A percentile compares a stretch with the other conserved stretches of the same genome.
Conservation (phyloP, 768 basidiomycete species). For the Tephrocybe rancida region DNA sequence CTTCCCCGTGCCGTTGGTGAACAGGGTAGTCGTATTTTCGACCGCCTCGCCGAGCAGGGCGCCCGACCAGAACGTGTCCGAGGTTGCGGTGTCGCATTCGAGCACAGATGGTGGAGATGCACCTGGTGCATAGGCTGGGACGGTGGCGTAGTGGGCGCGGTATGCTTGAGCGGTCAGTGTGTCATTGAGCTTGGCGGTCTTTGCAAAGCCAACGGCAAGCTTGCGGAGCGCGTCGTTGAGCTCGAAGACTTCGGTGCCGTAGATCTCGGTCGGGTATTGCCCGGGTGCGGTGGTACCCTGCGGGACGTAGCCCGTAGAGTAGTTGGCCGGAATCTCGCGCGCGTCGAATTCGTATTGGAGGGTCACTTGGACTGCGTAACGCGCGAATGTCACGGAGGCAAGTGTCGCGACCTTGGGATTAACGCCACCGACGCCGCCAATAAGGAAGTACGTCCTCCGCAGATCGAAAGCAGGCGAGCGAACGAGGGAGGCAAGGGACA, state of each 20-base stretch:
- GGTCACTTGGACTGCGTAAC: conserved; percentile 9
- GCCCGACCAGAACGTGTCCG: conserved; percentile 12
- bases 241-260: conserved; percentile 16
- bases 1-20: conserved; percentile 12
- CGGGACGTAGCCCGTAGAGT: conserved; percentile 13
- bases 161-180: conserved; percentile 1
- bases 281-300: conserved; percentile 6
- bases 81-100: conserved; percentile 13
- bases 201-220: conserved; percentile 8
- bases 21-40: conserved; percentile 10
- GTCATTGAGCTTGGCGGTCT: conserved; percentile 5
- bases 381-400: conserved; percentile 13
- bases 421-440: conserved; percentile 4
- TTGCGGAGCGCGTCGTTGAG: conserved; percentile 13
- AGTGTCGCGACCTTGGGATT: conserved; percentile 9
- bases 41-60: conserved; percentile 4
- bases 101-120: conserved; percentile 11
- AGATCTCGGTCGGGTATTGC: conserved; percentile 9
- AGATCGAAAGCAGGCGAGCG: conserved; percentile 4
- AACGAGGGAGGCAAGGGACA: conserved; percentile 4
- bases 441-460: conserved; percentile 3
- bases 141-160: conserved; percentile 2
- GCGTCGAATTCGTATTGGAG: conserved; percentile 17
- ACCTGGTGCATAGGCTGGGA: conserved; percentile 1
- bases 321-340: conserved; percentile 10